Evolutionary conservation across 805 yeast species (phyloP).

Genomic region (Pichia heedii): DNA sequence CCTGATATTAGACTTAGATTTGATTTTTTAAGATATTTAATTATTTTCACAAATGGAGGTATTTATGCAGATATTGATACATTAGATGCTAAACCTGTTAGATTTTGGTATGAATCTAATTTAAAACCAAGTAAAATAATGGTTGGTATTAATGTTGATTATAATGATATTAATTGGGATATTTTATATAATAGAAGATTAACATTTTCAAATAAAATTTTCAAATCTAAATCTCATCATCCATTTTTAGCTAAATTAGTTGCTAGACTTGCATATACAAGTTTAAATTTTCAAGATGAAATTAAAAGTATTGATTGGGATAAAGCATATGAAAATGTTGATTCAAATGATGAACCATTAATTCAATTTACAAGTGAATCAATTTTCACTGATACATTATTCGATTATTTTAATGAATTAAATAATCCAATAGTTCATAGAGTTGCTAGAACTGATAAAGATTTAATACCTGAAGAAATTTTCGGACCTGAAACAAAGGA

Average conservation of each 20-base stretch:
- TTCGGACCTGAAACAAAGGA: conserved; percentile 25
- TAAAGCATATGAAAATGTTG: conserved; percentile 22
- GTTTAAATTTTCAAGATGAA: conserved; percentile 18
- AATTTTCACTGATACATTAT: conserved; percentile 28
- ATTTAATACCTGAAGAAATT: conserved; percentile 17
- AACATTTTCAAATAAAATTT: conserved; percentile 22
- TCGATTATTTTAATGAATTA: conserved; percentile 24
- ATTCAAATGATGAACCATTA: conserved; percentile 28
- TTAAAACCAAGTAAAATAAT: conserved; percentile 17
- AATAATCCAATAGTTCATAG: conserved; percentile 21
- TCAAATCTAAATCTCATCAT: conserved; percentile 26
- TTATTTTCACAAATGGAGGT: conserved; percentile 48
- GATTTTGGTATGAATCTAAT: conserved; percentile 22
- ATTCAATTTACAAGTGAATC: conserved; percentile 28
- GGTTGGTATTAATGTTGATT: conserved; percentile 25
- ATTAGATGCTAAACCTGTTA: conserved; percentile 38
- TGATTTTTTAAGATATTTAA: conserved; percentile 49
- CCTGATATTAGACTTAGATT: conserved; percentile 43
- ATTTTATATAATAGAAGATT: conserved; percentile 26
- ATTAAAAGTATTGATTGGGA: conserved; percentile 24
- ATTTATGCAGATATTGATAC: conserved; percentile 57
- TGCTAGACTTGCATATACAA: conserved; percentile 24
- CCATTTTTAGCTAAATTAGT: conserved; percentile 27
- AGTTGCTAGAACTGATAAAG: conserved; percentile 26
- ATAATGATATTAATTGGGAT: conserved; percentile 26